Percentiles rank a stretch among this genome's conserved stretches.
Evolutionary conservation across 1,284 basidiomycete genomes (phyloP).

Genomic region (Fomitopsis pinicola): DNA sequence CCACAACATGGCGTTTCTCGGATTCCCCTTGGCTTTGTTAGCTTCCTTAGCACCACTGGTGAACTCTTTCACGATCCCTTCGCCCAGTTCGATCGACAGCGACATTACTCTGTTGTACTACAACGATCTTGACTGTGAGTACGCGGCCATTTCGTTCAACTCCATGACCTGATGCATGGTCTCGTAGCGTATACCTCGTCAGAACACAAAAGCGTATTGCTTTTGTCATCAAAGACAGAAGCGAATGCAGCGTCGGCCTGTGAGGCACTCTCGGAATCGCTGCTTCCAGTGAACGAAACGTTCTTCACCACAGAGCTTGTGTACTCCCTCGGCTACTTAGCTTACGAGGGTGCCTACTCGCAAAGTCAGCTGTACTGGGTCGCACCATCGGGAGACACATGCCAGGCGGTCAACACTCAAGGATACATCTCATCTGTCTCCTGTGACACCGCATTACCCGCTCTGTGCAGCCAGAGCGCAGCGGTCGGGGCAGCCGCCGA

Average conservation of each 20-base stretch:
- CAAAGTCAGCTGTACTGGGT: constrained; percentile 26
- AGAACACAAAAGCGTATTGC: constrained; percentile 17
- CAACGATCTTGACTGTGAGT: constrained; percentile 24
- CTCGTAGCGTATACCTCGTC: constrained; percentile 9
- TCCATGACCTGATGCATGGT: not conserved
- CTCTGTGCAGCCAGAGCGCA: constrained; percentile 26
- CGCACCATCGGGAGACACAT: constrained; percentile 16
- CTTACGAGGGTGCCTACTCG: constrained; percentile 16
- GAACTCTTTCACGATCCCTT: constrained; percentile 3
- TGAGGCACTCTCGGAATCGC: constrained; percentile 18
- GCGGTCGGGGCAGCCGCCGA: constrained; percentile 14
- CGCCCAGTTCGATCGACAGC: constrained; percentile 12
- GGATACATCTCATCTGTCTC: constrained; percentile 17
- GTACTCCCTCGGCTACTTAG: constrained; percentile 22
- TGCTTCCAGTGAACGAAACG: constrained; percentile 22
- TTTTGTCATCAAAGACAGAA: constrained; percentile 10
- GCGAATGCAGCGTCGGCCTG: constrained; percentile 12
- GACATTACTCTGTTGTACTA: constrained; percentile 21
- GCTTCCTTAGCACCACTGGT: not conserved
- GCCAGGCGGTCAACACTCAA: constrained; percentile 20
- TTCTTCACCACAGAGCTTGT: constrained; percentile 22
- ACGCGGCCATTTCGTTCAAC: not conserved
- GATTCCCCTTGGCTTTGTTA: not conserved
- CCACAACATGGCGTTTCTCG: constrained; percentile 21
- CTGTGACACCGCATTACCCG: constrained; percentile 22